Percentiles rank a stretch among this genome's conserved stretches.
Conservation (phyloP, 345 rosid species). For the Ricinus communis region DNA sequence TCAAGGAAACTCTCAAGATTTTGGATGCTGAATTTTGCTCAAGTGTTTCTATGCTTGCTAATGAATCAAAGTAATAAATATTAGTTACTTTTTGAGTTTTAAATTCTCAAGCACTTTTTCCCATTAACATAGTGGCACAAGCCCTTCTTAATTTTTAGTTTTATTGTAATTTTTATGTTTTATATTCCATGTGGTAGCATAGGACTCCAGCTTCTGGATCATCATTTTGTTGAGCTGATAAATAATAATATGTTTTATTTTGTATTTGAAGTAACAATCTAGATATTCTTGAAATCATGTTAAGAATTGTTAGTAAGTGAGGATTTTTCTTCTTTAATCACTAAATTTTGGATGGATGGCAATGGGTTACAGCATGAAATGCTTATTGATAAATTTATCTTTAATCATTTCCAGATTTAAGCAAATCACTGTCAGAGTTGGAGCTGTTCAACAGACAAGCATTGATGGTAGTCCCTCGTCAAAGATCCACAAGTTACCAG, state of each 20-base stretch:
- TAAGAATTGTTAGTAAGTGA: neutral
- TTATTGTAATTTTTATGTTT: neutral
- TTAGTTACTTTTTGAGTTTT: too few relatives aligned
- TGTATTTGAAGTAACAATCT: neutral
- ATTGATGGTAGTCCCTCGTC: slow-evolving; percentile 68
- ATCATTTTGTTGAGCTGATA: neutral
- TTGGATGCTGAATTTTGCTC: neutral
- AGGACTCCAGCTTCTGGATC: neutral
- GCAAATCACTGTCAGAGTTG: slow-evolving; percentile 66
- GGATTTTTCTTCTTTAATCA: neutral
- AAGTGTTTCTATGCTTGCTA: neutral
- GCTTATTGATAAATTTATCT: neutral
- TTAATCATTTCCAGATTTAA: slow-evolving; percentile 54
- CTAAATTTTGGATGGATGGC: neutral
- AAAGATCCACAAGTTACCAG: slow-evolving; percentile 33
- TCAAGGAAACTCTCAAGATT: neutral
- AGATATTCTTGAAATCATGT: neutral
- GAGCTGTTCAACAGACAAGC: slow-evolving; percentile 80
- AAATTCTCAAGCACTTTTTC: too few relatives aligned
- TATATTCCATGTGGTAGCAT: neutral
- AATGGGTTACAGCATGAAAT: neutral
- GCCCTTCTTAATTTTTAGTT: neutral
- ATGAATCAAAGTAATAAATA: neutral
- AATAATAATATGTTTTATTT: neutral
- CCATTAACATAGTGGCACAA: too few relatives aligned